These are phyloP conservation scores for Plantago lanceolata DNA, from an alignment of 305 asterid species.

Conservation along the genomic window DNA sequence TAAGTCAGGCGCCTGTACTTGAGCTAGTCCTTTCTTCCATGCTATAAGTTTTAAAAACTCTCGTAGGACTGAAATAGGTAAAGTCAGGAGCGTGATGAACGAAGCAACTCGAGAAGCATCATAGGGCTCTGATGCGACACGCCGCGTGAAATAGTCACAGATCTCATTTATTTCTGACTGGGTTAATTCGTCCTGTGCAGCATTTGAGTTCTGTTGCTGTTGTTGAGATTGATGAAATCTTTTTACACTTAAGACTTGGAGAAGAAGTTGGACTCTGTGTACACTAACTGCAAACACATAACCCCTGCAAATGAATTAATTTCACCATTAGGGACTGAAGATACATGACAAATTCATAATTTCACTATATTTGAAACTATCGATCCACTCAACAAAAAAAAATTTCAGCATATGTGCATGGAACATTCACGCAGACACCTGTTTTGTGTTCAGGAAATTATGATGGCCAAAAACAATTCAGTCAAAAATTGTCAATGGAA, in stretches of 20 bases:
- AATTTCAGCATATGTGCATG: background rate
- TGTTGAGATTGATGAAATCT: slow-evolving; percentile 89
- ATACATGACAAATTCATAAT: slow-evolving; percentile 14
- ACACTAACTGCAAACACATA: slow-evolving; percentile 98
- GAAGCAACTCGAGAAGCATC: slow-evolving; percentile 99
- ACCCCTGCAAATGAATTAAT: slow-evolving; percentile 55
- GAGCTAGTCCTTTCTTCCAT: slow-evolving; percentile 93
- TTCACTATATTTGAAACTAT: background rate
- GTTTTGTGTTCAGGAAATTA: background rate
- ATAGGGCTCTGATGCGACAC: slow-evolving; percentile 98
- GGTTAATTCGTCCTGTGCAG: slow-evolving; percentile 84
- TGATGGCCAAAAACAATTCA: background rate
- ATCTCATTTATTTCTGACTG: slow-evolving; percentile 90
- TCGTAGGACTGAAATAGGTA: slow-evolving; percentile 87
- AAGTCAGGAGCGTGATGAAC: slow-evolving; percentile 83
- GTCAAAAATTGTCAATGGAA: background rate
- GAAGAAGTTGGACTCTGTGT: slow-evolving; percentile 98
- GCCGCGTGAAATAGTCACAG: slow-evolving; percentile 95
- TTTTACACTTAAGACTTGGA: slow-evolving; percentile 94
- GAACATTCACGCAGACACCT: background rate
- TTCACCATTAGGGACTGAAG: slow-evolving; percentile 23
- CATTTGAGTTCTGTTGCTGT: slow-evolving; percentile 72
- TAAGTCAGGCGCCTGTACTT: slow-evolving; percentile 68
- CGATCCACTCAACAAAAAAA: background rate
- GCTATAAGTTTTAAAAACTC: slow-evolving; percentile 93